These are phyloP conservation scores for Diaporthe ilicicola DNA, from an alignment of 2,329 filamentous ascomycete species.

Conservation along the genomic window DNA sequence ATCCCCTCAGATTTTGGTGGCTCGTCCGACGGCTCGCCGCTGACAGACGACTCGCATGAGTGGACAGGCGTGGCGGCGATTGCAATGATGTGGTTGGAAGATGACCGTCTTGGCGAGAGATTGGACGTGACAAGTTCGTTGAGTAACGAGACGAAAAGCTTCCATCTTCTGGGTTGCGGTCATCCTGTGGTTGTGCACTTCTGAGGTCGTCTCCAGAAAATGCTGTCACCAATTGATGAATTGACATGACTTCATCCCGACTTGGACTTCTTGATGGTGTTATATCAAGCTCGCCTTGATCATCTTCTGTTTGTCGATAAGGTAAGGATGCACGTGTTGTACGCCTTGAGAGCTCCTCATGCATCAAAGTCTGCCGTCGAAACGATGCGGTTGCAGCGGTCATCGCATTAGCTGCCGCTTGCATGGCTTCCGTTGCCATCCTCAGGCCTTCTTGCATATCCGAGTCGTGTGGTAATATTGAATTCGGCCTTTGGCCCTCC, in stretches of 20 bases:
- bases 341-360: not conserved
- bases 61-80: not conserved
- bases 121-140: not conserved
- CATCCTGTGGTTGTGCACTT: not conserved
- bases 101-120: not conserved
- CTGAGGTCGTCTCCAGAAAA: not conserved
- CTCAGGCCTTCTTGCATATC: slow-evolving; percentile 35
- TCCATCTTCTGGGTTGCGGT: not conserved
- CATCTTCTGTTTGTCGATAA: not conserved
- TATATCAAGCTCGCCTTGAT: not conserved
- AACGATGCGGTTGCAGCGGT: slow-evolving; percentile 42
- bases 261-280: not conserved
- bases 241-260: not conserved
- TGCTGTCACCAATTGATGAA: not conserved
- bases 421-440: slow-evolving; percentile 42
- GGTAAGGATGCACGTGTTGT: not conserved
- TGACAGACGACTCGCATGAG: not conserved
- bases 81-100: not conserved
- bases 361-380: slow-evolving; percentile 5
- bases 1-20: not conserved
- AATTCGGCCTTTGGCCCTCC: not conserved
- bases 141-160: not conserved
- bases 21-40: not conserved
- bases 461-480: slow-evolving; percentile 24
- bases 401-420: slow-evolving; percentile 43